Evolutionary conservation across 495 filamentous ascomycete species (phyloP).

Genomic region (Tuber borchii): DNA sequence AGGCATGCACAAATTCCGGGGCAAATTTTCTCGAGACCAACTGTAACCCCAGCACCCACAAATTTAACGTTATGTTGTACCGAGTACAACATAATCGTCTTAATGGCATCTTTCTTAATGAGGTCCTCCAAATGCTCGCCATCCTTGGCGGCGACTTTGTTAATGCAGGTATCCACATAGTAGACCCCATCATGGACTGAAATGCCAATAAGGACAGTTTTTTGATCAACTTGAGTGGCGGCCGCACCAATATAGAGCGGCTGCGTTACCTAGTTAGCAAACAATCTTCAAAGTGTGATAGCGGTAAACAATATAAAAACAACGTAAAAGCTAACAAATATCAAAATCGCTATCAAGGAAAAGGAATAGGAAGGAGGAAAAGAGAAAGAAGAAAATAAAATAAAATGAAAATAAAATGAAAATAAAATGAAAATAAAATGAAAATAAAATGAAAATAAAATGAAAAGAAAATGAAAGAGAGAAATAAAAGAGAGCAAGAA

Average conservation of each 20-base stretch:
- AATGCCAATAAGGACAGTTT: conserved; percentile 54
- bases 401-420: too few species aligned
- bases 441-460: too few species aligned
- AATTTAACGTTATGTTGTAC: conserved; percentile 61
- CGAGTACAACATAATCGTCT: conserved; percentile 53
- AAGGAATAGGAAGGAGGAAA: background rate
- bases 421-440: too few species aligned
- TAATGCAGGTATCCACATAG: conserved; percentile 65
- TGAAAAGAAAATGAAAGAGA: too few species aligned
- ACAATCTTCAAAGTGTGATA: background rate
- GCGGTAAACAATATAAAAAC: background rate
- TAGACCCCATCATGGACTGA: conserved; percentile 74
- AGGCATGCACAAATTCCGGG: conserved; percentile 62
- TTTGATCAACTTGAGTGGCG: conserved; percentile 48
- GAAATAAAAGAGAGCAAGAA: too few species aligned
- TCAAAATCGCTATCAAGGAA: background rate
- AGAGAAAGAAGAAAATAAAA: background rate
- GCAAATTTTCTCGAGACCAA: conserved; percentile 48
- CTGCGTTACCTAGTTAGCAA: conserved; percentile 43
- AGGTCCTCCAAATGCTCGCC: conserved; percentile 43
- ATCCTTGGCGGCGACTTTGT: conserved; percentile 46
- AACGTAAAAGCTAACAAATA: background rate
- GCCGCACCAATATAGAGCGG: conserved; percentile 61
- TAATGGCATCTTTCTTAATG: conserved; percentile 53
- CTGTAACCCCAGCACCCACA: conserved; percentile 57